Evolutionary conservation across 768 basidiomycete genomes (phyloP), one percentile per base, ranked within the genome.

Genomic region (Chalciporus piperatus): DNA sequence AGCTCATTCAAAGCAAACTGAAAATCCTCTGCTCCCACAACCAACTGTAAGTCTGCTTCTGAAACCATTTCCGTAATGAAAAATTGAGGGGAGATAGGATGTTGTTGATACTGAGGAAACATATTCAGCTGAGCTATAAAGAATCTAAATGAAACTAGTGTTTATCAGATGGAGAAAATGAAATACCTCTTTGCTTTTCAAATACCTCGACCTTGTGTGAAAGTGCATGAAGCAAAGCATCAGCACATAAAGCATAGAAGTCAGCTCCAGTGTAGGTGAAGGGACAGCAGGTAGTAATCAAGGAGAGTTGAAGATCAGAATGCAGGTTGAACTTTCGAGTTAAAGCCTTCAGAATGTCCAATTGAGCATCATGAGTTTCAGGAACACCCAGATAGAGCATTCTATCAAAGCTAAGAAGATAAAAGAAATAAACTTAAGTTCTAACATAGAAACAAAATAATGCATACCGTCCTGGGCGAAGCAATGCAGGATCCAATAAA

Each of bases 211-310:
- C 95, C 58, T 87, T 92, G 33, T 89, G 75, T 19, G 92, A 85
- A 85, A 99, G 96, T 10, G 97, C 92, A 66, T 90, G 89, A 50
- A 99, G 76, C 79, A 99, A 84, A 1, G 97, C 95, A 69, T 99
- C 96, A 6, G 93, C 89, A 68, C 97, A 98, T 9, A 99, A 74
- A 0, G 97, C 97, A 73, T 99, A 98, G 56, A 98, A 94, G 67
- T 99, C 97, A 38, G 97, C 97, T 40, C 97, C 97, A 3, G 97
- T 98, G 64, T 87, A 94, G 65, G 94, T 92, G 75, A 95, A 92
- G 0, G 92, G 87, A 55, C 95, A 98, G 30, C 73, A 71, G 23
- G 83, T 75, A 19, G 89, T 90, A 40, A 99, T 69, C 8, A 61
- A 54, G 17, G 68, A 66, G 7, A 98, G 79, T 59, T 85, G 73